Evolutionary conservation across 768 basidiomycete species (phyloP).

Genomic region (Auriscalpium vulgare): DNA sequence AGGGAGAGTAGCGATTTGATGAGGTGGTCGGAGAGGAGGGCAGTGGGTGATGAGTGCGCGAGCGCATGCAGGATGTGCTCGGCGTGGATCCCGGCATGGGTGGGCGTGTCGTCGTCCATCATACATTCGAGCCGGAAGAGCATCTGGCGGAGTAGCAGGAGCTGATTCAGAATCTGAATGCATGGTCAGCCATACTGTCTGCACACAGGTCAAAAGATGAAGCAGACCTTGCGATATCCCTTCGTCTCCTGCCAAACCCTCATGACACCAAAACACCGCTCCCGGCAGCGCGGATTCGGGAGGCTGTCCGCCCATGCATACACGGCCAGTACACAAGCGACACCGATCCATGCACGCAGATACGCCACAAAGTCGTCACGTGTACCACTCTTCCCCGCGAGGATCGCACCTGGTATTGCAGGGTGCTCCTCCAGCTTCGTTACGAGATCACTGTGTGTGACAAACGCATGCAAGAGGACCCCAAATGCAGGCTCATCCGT

Average conservation of each 20-base stretch:
- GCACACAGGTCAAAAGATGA: background rate
- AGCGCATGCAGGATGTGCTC: constrained; percentile 62
- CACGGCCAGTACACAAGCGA: constrained; percentile 58
- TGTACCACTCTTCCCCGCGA: constrained; percentile 29
- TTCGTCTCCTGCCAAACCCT: constrained; percentile 59
- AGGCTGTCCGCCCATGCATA: constrained; percentile 79
- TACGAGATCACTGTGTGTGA: constrained; percentile 46
- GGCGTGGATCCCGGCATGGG: constrained; percentile 54
- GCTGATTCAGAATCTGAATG: constrained; percentile 63
- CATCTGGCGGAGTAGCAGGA: constrained; percentile 65
- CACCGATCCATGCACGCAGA: constrained; percentile 58
- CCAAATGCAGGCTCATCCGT: constrained; percentile 62
- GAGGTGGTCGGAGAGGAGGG: constrained; percentile 52
- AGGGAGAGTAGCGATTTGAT: constrained; percentile 52
- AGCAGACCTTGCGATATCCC: constrained; percentile 63
- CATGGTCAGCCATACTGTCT: too few relatives aligned
- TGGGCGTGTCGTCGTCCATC: constrained; percentile 54
- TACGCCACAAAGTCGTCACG: constrained; percentile 59
- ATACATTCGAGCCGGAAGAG: constrained; percentile 68
- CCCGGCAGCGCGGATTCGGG: constrained; percentile 54
- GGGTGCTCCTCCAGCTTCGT: constrained; percentile 37
- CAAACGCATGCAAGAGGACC: constrained; percentile 66
- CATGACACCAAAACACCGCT: constrained; percentile 54
- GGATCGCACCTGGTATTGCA: constrained; percentile 28
- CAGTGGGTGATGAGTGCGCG: constrained; percentile 43